phyloP scores from a whole-genome alignment of 192 early-diverging fungal genomes.

The Glomus cerebriforme region DNA sequence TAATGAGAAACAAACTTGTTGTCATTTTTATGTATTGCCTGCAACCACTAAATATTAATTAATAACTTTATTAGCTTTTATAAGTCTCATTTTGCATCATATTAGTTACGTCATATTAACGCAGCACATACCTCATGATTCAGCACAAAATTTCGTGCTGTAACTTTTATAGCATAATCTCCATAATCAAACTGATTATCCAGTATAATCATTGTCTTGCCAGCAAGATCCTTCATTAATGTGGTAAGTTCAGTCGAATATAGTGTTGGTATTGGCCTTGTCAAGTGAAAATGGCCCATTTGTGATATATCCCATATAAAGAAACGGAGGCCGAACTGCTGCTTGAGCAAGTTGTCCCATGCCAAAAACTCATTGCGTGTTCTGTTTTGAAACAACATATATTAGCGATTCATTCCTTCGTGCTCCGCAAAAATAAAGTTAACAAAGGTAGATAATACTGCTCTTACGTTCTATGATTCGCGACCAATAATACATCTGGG shows the following conservation, averaged over 20 bases:
- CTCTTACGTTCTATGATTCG: conserved; percentile 29
- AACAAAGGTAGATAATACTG: background rate
- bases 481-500: conserved; percentile 20
- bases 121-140: conserved; percentile 19
- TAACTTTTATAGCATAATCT: conserved; percentile 20
- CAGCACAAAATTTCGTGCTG: conserved; percentile 18
- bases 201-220: conserved; percentile 29
- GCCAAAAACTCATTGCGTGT: conserved; percentile 26
- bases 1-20: conserved; percentile 24
- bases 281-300: conserved; percentile 28
- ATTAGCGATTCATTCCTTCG: background rate
- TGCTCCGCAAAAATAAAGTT: background rate
- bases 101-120: background rate
- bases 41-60: conserved; percentile 22
- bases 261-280: conserved; percentile 17
- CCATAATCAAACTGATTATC: conserved; percentile 28
- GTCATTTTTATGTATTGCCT: conserved; percentile 23
- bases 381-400: conserved; percentile 3
- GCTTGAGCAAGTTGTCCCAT: conserved; percentile 16
- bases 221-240: conserved; percentile 28
- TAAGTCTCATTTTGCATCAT: background rate
- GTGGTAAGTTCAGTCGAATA: conserved; percentile 27
- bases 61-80: conserved; percentile 2
- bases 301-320: conserved; percentile 31
- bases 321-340: conserved; percentile 19